phyloP scores from a whole-genome alignment of 1,284 basidiomycete genomes.

The Pseudozyma thailandica region DNA sequence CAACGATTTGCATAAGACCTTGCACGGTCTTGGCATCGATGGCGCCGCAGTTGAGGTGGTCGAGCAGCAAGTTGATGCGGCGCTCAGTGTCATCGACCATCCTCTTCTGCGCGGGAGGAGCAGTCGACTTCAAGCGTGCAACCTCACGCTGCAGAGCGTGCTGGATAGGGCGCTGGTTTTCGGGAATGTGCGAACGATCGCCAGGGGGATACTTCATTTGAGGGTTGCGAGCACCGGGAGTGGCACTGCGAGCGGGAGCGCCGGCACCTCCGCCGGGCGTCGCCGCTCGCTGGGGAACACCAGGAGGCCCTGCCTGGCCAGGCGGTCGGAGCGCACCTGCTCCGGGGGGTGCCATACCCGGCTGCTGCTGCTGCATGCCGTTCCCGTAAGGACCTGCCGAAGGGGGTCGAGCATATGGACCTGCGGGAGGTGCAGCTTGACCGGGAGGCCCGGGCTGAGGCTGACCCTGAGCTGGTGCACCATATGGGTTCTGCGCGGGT shows the following conservation, averaged over 20 bases:
- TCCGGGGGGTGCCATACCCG: constrained; percentile 25
- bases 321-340: constrained; percentile 41
- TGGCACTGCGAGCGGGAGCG: constrained; percentile 55
- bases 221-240: constrained; percentile 53
- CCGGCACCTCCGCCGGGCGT: constrained; percentile 68
- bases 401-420: constrained; percentile 46
- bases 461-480: constrained; percentile 25
- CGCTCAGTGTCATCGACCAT: constrained; percentile 89
- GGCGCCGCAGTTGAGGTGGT: constrained; percentile 89
- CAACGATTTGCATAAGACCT: constrained; percentile 64
- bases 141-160: constrained; percentile 66
- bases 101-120: constrained; percentile 81
- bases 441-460: constrained; percentile 41
- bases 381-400: constrained; percentile 28
- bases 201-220: constrained; percentile 87
- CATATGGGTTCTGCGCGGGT: constrained; percentile 25
- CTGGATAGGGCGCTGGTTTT: constrained; percentile 76
- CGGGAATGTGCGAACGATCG: constrained; percentile 89
- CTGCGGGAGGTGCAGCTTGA: constrained; percentile 34
- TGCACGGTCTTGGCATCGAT: constrained; percentile 69
- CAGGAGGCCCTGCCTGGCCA: constrained; percentile 31
- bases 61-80: constrained; percentile 85
- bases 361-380: constrained; percentile 32
- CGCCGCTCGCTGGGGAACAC: constrained; percentile 67
- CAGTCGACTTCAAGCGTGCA: constrained; percentile 43